These are phyloP conservation scores for Penicillium cosmopolitanum DNA, from an alignment of 495 filamentous ascomycete species.

Conservation along the genomic window DNA sequence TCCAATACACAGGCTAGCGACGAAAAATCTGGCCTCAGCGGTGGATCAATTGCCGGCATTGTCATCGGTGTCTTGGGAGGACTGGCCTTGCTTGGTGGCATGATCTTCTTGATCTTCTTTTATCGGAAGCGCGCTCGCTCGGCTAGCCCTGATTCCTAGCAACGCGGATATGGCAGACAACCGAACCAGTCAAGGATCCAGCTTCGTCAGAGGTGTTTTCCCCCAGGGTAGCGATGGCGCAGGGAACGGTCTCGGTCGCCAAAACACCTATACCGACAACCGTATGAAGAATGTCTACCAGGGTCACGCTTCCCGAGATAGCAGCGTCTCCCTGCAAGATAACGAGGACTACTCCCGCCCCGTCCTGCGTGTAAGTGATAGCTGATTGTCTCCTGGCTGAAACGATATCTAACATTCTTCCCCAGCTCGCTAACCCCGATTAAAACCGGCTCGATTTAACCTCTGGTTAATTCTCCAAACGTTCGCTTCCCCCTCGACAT, in stretches of 20 bases:
- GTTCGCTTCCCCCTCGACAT: conserved; percentile 22
- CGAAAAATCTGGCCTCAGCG: conserved; percentile 34
- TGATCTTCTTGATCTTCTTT: conserved; percentile 47
- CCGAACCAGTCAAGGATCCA: conserved; percentile 51
- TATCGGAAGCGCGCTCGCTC: conserved; percentile 43
- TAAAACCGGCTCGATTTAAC: conserved; percentile 23
- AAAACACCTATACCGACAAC: conserved; percentile 47
- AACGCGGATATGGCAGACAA: conserved; percentile 38
- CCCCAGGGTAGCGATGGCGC: conserved; percentile 42
- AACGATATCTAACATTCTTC: conserved; percentile 27
- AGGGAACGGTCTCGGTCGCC: conserved; percentile 18
- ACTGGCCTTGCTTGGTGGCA: conserved; percentile 40
- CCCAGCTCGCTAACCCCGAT: conserved; percentile 59
- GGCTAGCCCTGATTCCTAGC: conserved; percentile 39
- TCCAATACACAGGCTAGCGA: conserved; percentile 3
- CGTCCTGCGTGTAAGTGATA: conserved; percentile 53
- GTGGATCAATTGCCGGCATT: conserved; percentile 50
- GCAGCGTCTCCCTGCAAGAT: conserved; percentile 56
- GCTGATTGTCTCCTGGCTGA: not conserved
- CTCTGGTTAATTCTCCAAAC: conserved; percentile 13
- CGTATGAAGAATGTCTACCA: conserved; percentile 51
- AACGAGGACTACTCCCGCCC: conserved; percentile 62
- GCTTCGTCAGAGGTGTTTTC: conserved; percentile 44
- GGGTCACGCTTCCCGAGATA: conserved; percentile 49
- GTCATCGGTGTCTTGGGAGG: conserved; percentile 55